Conservation (phyloP, 2,329 filamentous ascomycete species). For the Zasmidium angulare region DNA sequence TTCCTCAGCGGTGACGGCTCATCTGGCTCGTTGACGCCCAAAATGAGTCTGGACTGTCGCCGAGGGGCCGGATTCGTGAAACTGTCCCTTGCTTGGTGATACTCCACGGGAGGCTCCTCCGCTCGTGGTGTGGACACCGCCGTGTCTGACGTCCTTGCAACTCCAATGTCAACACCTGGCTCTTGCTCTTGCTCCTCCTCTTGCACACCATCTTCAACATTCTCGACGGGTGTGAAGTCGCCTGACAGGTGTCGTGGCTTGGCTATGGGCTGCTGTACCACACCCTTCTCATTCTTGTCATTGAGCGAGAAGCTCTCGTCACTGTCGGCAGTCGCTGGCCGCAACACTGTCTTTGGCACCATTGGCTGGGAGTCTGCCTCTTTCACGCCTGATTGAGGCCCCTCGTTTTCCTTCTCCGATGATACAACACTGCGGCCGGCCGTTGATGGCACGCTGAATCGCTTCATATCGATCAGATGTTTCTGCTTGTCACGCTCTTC, state of each 20-base stretch:
- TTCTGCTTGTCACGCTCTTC: conserved; percentile 20
- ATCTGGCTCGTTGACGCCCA: conserved; percentile 10
- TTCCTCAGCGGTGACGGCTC: conserved; percentile 2
- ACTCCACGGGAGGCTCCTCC: conserved; percentile 12
- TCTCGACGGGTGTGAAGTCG: background rate
- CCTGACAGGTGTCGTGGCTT: background rate
- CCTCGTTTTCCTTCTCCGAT: conserved; percentile 2
- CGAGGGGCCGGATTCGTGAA: conserved; percentile 16
- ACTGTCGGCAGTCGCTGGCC: background rate
- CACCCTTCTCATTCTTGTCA: conserved; percentile 1
- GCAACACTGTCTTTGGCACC: background rate
- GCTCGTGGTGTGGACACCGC: conserved; percentile 15
- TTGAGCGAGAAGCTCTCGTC: conserved; percentile 14
- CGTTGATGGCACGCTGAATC: conserved; percentile 12
- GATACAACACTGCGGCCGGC: background rate
- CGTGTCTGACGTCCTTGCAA: conserved; percentile 44
- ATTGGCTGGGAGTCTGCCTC: background rate
- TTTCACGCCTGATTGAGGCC: background rate
- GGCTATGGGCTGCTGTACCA: background rate
- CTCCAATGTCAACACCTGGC: conserved; percentile 35
- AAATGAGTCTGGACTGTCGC: conserved; percentile 17
- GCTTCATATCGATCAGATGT: conserved; percentile 14
- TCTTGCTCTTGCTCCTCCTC: conserved; percentile 1
- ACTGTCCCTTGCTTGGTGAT: conserved; percentile 19
- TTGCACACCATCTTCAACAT: too few relatives aligned